A percentile compares a stretch with the other conserved stretches of the same genome.
Evolutionary conservation across 2,329 filamentous ascomycete genomes (phyloP).

Genomic region (Chrysoporthe austroafricana): DNA sequence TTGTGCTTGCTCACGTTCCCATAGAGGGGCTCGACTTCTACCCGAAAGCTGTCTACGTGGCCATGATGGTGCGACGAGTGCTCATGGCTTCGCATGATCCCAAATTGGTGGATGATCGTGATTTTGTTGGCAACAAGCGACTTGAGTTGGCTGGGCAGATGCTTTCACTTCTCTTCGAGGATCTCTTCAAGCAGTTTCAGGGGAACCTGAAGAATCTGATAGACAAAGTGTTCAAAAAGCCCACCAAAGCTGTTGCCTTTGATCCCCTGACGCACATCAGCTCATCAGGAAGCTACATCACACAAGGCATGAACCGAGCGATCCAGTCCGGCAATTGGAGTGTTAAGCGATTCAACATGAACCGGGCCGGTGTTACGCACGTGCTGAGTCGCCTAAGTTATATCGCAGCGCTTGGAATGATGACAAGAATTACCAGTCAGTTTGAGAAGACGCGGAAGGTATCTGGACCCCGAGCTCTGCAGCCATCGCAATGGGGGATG

Average conservation of each 20-base stretch:
- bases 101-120: conserved; percentile 89
- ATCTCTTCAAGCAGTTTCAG: conserved; percentile 95
- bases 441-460: conserved; percentile 99
- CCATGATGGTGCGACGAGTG: conserved; percentile 95
- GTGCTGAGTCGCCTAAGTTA: conserved; percentile 95
- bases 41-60: conserved; percentile 95
- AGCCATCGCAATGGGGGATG: conserved; percentile 98
- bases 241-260: conserved; percentile 83
- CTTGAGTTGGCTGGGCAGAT: conserved; percentile 94
- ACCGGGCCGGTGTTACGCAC: conserved; percentile 93
- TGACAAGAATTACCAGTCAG: conserved; percentile 97
- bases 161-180: conserved; percentile 91
- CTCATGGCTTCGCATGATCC: conserved; percentile 91
- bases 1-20: conserved; percentile 93
- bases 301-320: conserved; percentile 89
- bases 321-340: conserved; percentile 99
- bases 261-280: conserved; percentile 85
- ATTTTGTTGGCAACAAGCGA: conserved; percentile 98
- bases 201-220: conserved; percentile 88
- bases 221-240: conserved; percentile 94
- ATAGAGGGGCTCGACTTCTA: conserved; percentile 92
- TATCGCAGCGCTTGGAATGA: conserved; percentile 97
- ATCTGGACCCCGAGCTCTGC: conserved; percentile 89
- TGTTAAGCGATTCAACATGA: conserved; percentile 98
- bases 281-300: conserved; percentile 85